Base-by-base conservation (phyloP, 2,329 filamentous ascomycete species). In the Remersonia thermophila region DNA sequence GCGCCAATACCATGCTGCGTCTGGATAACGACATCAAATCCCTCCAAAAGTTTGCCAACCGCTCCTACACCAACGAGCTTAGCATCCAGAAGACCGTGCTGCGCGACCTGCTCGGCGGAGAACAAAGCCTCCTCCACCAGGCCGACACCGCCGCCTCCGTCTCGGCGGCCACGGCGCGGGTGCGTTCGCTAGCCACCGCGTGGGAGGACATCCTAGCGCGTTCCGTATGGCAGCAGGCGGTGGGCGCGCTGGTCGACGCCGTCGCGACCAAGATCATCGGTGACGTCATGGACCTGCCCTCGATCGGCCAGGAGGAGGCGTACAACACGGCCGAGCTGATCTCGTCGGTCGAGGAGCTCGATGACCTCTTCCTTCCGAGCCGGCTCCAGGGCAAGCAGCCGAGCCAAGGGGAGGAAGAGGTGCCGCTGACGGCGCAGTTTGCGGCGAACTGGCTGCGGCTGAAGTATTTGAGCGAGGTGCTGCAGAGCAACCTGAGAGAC, bases 401-500 rank as follows among this genome's bases (percentile, higher is more conserved):
- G 12, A 15, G 16, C 16, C 34, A 16, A 28, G 17, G 26, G 27
- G 43, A 34, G 10, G 60, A 62, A 4, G 63, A 65, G 25, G 54
- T 73, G 1, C 70, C 73, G 3, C 55, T 63, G 3, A 78, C 75
- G 25, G 63, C 71, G 3, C 71, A 78, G 49, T 78, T 77, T 44
- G 72, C 73, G 3, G 61, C 65, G 3, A 66, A 64, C 33, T 80
- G 76, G 76, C 60, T 80, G 39, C 66, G 74, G 33, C 62, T 80
- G 40, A 73, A 78, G 55, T 80, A 72, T 47, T 60, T 80, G 13
- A 69, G 69, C 43, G 71, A 80, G 52, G 68, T 80, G 18, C 59
- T 80, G 45, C 75, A 80, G 58, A 77, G 73, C 46, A 78, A 80
- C 48, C 59, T 80, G 36, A 69, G 69, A 43, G 76, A 80, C 43